phyloP scores from a whole-genome alignment of 352 stramenopile species.

The Halophytophthora batemanensis region DNA sequence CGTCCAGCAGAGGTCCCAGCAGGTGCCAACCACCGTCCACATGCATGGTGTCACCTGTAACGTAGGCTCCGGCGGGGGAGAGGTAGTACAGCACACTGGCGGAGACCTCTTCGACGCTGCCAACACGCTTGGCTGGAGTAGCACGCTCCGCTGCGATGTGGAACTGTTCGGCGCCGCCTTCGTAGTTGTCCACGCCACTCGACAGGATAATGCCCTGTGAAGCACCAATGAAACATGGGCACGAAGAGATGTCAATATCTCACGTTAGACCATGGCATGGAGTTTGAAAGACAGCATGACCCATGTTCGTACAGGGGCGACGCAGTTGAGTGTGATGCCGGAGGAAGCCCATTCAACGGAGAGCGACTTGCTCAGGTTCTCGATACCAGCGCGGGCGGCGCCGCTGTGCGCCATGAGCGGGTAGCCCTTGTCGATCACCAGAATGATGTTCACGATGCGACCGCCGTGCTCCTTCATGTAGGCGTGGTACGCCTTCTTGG shows the following conservation, averaged over 20 bases:
- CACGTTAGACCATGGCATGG: neutral
- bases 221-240: slow-evolving; percentile 1
- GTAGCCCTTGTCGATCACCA: slow-evolving; percentile 93
- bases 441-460: slow-evolving; percentile 94
- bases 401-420: slow-evolving; percentile 89
- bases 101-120: slow-evolving; percentile 86
- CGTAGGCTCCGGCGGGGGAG: slow-evolving; percentile 85
- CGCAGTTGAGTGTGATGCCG: slow-evolving; percentile 92
- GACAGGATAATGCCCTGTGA: slow-evolving; percentile 72
- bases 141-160: slow-evolving; percentile 73
- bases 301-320: slow-evolving; percentile 88
- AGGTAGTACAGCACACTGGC: slow-evolving; percentile 86
- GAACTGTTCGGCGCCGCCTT: slow-evolving; percentile 84
- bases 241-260: slow-evolving; percentile 22
- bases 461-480: slow-evolving; percentile 93
- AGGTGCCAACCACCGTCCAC: slow-evolving; percentile 88
- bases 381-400: slow-evolving; percentile 88
- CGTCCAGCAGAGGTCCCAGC: slow-evolving; percentile 62
- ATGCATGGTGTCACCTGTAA: slow-evolving; percentile 86
- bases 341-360: slow-evolving; percentile 92
- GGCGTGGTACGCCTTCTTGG: slow-evolving; percentile 89
- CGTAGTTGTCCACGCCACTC: slow-evolving; percentile 87
- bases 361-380: slow-evolving; percentile 94
- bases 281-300: slow-evolving; percentile 22
- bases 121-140: slow-evolving; percentile 85